phyloP scores from a whole-genome alignment of 805 yeast genomes.

The Huiozyma naganishii region DNA sequence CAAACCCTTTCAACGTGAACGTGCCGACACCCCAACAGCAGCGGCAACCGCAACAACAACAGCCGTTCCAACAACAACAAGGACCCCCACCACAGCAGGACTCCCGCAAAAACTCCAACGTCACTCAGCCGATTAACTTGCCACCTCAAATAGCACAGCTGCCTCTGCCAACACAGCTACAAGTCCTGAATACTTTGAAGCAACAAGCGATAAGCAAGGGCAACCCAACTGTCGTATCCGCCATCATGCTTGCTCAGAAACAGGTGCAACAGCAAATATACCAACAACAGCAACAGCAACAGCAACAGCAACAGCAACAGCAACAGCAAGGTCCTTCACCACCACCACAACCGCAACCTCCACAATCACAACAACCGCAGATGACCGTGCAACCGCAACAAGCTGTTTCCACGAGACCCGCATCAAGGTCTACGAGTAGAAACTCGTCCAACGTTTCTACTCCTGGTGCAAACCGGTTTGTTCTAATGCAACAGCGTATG shows the following conservation, averaged over 20 bases:
- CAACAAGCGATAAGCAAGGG: slow-evolving; percentile 26
- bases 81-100: not conserved
- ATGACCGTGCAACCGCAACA: slow-evolving; percentile 1
- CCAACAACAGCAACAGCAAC: slow-evolving; percentile 7
- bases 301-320: slow-evolving; percentile 4
- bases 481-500: not conserved
- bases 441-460: not conserved
- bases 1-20: too few species aligned
- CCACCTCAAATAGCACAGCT: slow-evolving; percentile 28
- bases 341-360: slow-evolving; percentile 4
- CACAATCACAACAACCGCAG: not conserved
- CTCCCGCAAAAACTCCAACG: not conserved
- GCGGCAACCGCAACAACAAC: not conserved
- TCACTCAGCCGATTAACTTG: slow-evolving; percentile 13
- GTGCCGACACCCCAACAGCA: slow-evolving; percentile 1
- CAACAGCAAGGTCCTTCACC: not conserved
- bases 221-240: slow-evolving; percentile 23
- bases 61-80: not conserved
- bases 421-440: not conserved
- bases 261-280: slow-evolving; percentile 21
- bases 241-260: slow-evolving; percentile 22
- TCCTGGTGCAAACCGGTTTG: not conserved
- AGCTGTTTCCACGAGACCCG: not conserved
- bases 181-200: slow-evolving; percentile 22
- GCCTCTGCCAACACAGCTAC: slow-evolving; percentile 25